Base-by-base conservation (phyloP, 179 eudicot species). In the Vitellaria paradoxa region DNA sequence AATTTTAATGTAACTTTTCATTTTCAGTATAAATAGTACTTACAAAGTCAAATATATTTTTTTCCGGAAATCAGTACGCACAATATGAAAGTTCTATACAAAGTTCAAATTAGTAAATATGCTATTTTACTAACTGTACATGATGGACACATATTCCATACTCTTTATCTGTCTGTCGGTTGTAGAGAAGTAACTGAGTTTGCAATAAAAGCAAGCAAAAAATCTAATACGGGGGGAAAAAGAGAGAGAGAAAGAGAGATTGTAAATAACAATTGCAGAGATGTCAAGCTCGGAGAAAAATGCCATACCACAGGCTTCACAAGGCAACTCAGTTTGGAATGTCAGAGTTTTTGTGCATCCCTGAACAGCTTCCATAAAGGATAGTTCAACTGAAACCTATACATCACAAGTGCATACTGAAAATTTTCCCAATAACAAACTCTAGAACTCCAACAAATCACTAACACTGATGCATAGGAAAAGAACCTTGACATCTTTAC, bases 311-410 rank as follows among this genome's bases (percentile, higher is more conserved):
- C 99, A 96, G 77, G 96, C 81, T 77, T 88, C 91, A 78, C 98
- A 96, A 72, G 88, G 88, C 85, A 96, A 76, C 73, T 90, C 92
- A 49, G 98, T 87, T 77, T 81, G 86, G 82, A 90, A 88, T 26
- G 89, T 79, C 56, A 96, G 64, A 77, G 90, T 88, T 87, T 88
- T 96, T 61, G 86, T 79, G 83, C 99, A 96, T 70, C 99, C 99
- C 78, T 91, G 96, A 79, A 96, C 99, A 82, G 99, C 99, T 87
- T 96, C 99, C 99, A 93, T 93, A 77, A 96, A 96, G 49, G 99
- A 96, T 42, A 96, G 80, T 83, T 96, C 97, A 75, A 93, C 76
- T 9, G 88, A 42, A 69, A 82, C 87, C 94, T 90, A 79, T 61
- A 42, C 40, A 71, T 14, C 37, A 49, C 69, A 14, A 59, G 14